Evolutionary conservation across 257 asterid species (phyloP).

Genomic region (Solanum boliviense): DNA sequence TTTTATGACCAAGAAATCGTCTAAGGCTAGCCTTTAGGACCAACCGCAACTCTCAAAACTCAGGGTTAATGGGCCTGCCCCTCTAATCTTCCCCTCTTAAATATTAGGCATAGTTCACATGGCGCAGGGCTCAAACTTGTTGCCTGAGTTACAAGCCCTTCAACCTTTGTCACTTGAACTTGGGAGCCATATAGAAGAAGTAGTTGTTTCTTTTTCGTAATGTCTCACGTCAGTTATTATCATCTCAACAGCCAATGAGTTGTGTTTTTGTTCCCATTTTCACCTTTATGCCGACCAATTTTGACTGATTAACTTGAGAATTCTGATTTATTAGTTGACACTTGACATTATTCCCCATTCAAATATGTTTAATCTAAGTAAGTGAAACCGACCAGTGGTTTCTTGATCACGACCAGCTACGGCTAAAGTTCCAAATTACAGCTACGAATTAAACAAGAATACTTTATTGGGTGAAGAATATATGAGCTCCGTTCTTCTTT

Average conservation of each 20-base stretch:
- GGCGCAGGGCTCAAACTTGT: neutral
- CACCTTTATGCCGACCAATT: neutral
- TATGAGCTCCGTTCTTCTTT: neutral
- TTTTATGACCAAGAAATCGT: neutral
- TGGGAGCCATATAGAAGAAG: neutral
- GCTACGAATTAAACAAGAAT: neutral
- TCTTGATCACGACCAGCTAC: neutral
- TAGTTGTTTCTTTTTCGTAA: neutral
- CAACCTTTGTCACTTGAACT: neutral
- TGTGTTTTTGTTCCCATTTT: neutral
- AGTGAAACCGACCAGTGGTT: neutral
- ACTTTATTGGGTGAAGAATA: neutral
- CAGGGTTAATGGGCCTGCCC: neutral
- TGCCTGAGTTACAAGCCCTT: neutral
- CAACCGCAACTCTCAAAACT: neutral
- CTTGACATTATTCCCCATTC: neutral
- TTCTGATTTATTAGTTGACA: neutral
- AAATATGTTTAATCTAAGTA: neutral
- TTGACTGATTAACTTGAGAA: neutral
- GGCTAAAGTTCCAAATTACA: neutral
- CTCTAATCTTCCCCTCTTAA: neutral
- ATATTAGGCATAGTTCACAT: neutral
- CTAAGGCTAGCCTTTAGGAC: neutral
- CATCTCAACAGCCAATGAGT: neutral
- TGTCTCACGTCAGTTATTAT: neutral